phyloP scores from a whole-genome alignment of 805 yeast species.

The Wickerhamomyces mucosus region DNA sequence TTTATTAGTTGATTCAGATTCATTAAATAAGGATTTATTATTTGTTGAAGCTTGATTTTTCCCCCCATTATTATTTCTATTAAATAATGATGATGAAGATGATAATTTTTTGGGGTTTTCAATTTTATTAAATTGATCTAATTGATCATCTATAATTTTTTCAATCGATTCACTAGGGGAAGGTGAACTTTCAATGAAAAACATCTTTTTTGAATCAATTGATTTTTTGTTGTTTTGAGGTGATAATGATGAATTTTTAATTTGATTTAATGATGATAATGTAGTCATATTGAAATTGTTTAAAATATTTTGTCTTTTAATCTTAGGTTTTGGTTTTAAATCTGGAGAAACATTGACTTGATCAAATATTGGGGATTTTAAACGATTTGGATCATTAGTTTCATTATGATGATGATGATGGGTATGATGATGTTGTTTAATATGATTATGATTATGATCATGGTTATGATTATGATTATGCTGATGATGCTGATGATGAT shows the following conservation, averaged over 20 bases:
- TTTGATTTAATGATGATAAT: constrained; percentile 2
- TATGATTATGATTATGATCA: constrained; percentile 1
- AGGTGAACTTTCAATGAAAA: constrained; percentile 23
- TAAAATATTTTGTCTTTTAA: constrained; percentile 17
- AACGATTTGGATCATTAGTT: constrained; percentile 1
- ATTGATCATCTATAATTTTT: constrained; percentile 3
- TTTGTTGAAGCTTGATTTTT: background rate
- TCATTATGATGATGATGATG: constrained; percentile 2
- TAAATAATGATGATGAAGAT: constrained; percentile 1
- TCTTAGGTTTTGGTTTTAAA: constrained; percentile 5
- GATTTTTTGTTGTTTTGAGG: constrained; percentile 5
- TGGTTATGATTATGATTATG: constrained; percentile 3
- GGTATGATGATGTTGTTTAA: constrained; percentile 2
- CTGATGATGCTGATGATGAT: constrained; percentile 2
- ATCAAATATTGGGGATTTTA: constrained; percentile 11
- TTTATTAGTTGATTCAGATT: background rate
- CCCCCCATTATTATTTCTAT: background rate
- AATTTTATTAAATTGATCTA: too few relatives aligned
- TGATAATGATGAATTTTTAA: constrained; percentile 1
- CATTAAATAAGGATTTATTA: background rate
- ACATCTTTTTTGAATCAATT: constrained; percentile 22
- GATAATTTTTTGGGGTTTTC: constrained; percentile 6
- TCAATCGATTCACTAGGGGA: constrained; percentile 19
- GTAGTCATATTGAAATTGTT: constrained; percentile 21
- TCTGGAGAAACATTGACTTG: constrained; percentile 19